Base-by-base conservation (phyloP, 2,329 filamentous ascomycete species). In the Thermoascus crustaceus region DNA sequence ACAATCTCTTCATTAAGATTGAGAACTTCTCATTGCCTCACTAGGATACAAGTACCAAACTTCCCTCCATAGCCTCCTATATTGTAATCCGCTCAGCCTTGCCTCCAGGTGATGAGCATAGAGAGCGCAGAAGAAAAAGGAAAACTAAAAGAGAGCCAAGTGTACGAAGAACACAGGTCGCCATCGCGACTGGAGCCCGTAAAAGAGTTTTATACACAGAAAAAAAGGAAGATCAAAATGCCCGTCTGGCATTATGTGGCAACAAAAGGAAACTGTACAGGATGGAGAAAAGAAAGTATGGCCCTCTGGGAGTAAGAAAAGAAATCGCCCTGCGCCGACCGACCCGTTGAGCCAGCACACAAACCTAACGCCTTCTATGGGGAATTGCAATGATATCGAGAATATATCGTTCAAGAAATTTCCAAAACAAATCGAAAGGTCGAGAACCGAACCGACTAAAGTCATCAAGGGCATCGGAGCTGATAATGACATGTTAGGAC, bases 321-420 rank as follows among this genome's bases (percentile, higher is more conserved):
- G 32, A 16, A 10, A 29, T 29, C 21, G 22, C 29, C 24, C 49
- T 50, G 55, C 54, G 53, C 57, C 55, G 35, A 47, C 42, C 51
- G 50, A 52, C 54, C 55, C 41, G 37, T 48, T 46, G 42, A 49
- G 42, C 46, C 43, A 53, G 44, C 48, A 58, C 50, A 18, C 24
- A 22, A 20, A 56, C 54, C 51, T 48, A 54, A 59, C 59, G 54
- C 57, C 54, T 55, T 60, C 55, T 59, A 60, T 62, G 50, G 50
- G 54, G 56, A 57, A 60, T 59, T 49, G 49, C 37, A 52, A 43
- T 31, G 45, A 32, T 37, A 39, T 45, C 31, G 29, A 42, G 35
- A 41, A 44, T 39, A 44, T 32, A n/a, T n/a, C n/a, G n/a, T n/a
- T n/a, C n/a, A n/a, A n/a, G n/a, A n/a, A n/a, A n/a, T n/a, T n/a